These are phyloP conservation scores for Fusarium palustre DNA, from an alignment of 2,329 filamentous ascomycete genomes.

Conservation along the genomic window DNA sequence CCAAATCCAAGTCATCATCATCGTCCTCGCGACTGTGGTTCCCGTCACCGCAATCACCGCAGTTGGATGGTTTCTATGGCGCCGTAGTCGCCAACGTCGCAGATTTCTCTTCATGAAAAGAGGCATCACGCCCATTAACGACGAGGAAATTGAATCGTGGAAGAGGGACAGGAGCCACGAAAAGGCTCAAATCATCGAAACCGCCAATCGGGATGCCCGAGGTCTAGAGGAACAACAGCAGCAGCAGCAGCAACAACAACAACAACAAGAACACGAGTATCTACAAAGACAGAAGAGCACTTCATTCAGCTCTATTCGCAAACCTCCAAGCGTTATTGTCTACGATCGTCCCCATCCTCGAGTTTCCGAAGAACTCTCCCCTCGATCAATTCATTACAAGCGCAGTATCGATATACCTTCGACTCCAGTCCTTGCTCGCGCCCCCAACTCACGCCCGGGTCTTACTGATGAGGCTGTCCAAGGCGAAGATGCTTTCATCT, in stretches of 20 bases:
- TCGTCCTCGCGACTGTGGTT: constrained; percentile 65
- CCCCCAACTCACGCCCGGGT: constrained; percentile 71
- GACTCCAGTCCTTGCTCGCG: constrained; percentile 66
- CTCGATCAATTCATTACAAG: constrained; percentile 51
- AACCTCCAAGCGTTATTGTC: constrained; percentile 66
- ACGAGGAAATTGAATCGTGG: constrained; percentile 75
- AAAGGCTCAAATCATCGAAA: constrained; percentile 48
- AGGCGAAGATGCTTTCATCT: constrained; percentile 70
- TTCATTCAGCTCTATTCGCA: constrained; percentile 55
- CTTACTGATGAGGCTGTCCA: constrained; percentile 71
- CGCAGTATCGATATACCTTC: constrained; percentile 60
- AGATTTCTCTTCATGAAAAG: constrained; percentile 60
- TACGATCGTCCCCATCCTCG: constrained; percentile 56
- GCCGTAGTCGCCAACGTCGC: constrained; percentile 53
- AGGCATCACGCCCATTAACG: constrained; percentile 70
- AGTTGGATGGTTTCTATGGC: constrained; percentile 53
- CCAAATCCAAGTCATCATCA: constrained; percentile 58
- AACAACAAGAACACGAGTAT: constrained; percentile 27
- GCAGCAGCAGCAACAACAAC: constrained; percentile 4
- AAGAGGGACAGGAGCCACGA: constrained; percentile 56
- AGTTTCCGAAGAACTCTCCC: constrained; percentile 49
- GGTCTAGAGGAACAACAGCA: constrained; percentile 19
- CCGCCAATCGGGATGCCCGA: constrained; percentile 15
- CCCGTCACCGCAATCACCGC: constrained; percentile 55
- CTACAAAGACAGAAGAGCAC: constrained; percentile 48